phyloP scores from a whole-genome alignment of 2,329 filamentous ascomycete species.

The Byssoonygena ceratinophila region DNA sequence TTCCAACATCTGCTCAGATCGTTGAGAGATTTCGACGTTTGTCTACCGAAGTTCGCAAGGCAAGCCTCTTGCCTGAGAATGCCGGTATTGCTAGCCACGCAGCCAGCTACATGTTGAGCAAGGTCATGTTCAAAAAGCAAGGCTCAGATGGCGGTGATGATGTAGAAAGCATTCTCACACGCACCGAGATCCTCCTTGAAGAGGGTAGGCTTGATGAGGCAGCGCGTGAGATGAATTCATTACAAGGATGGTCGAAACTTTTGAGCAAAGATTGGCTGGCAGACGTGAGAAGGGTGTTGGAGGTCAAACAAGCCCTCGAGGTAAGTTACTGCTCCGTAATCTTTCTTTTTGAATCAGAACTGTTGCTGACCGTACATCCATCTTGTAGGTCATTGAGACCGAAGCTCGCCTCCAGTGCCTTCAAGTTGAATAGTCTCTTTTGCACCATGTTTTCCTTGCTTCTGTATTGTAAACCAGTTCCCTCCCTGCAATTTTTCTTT shows the following conservation, averaged over 20 bases:
- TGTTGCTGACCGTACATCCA: background rate
- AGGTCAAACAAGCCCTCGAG: slow-evolving; percentile 92
- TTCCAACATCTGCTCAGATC: slow-evolving; percentile 71
- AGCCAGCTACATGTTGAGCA: slow-evolving; percentile 78
- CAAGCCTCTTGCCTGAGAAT: slow-evolving; percentile 79
- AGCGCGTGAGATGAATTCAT: slow-evolving; percentile 85
- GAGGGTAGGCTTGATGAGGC: slow-evolving; percentile 87
- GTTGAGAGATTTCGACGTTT: slow-evolving; percentile 95
- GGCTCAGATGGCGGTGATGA: slow-evolving; percentile 73
- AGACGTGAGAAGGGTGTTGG: slow-evolving; percentile 82
- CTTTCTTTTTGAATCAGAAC: background rate
- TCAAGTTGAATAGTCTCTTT: slow-evolving; percentile 54
- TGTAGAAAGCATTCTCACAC: slow-evolving; percentile 83
- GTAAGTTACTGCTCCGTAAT: slow-evolving; percentile 41
- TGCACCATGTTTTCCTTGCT: background rate
- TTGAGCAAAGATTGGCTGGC: slow-evolving; percentile 86
- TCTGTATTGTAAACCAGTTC: slow-evolving; percentile 8
- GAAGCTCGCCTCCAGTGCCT: slow-evolving; percentile 83
- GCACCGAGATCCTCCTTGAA: slow-evolving; percentile 82
- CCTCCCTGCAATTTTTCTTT: slow-evolving; percentile 1
- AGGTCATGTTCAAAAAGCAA: slow-evolving; percentile 92
- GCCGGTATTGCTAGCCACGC: slow-evolving; percentile 92
- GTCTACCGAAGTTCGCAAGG: slow-evolving; percentile 85
- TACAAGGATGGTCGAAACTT: slow-evolving; percentile 91
- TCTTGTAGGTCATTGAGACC: slow-evolving; percentile 69